These are phyloP conservation scores for Colletotrichum truncatum DNA, from an alignment of 2,329 filamentous ascomycete genomes.

Conservation along the genomic window DNA sequence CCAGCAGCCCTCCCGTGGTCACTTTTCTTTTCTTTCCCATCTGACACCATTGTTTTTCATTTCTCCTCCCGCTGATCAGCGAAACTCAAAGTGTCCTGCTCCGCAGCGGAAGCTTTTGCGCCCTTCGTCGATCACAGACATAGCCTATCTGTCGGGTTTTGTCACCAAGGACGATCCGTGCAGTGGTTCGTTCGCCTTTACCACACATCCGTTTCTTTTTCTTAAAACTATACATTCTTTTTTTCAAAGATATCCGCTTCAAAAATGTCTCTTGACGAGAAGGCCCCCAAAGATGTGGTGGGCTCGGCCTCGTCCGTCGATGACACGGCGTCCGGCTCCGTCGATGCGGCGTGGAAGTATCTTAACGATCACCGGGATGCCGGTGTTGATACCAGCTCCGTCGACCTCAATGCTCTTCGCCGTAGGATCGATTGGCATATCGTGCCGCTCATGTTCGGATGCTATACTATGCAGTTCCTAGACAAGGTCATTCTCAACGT, in stretches of 20 bases:
- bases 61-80: neutral
- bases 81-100: neutral
- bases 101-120: conserved; percentile 14
- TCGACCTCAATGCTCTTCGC: conserved; percentile 56
- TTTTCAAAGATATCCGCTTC: neutral
- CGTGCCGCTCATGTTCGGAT: conserved; percentile 68
- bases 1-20: neutral
- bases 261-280: conserved; percentile 38
- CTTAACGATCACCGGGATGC: conserved; percentile 52
- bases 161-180: neutral
- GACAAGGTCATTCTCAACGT: conserved; percentile 73
- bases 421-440: conserved; percentile 68
- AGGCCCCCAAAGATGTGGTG: conserved; percentile 31
- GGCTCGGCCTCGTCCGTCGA: conserved; percentile 27
- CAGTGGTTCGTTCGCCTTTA: neutral
- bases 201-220: neutral
- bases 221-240: neutral
- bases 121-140: conserved; percentile 12
- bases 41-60: neutral
- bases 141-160: neutral
- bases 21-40: neutral
- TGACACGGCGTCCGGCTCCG: conserved; percentile 33
- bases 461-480: conserved; percentile 70
- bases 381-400: conserved; percentile 39
- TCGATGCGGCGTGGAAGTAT: conserved; percentile 58